Evolutionary conservation across 345 rosid genomes (phyloP).

Genomic region (Cardamine occulta): DNA sequence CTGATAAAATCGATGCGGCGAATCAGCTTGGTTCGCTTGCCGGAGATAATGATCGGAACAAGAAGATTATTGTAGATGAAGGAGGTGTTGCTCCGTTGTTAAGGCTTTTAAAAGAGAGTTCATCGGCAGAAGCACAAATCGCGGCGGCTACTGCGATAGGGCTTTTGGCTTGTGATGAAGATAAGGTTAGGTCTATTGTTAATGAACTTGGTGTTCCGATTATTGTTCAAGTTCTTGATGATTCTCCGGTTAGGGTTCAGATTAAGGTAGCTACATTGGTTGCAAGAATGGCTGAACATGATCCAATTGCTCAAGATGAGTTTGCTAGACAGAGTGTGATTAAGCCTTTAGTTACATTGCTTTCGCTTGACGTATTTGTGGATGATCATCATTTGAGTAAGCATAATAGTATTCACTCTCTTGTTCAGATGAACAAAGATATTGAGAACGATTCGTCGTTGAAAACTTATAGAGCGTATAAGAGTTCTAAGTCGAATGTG

Average conservation of each 20-base stretch:
- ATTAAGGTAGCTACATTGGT: conserved; percentile 62
- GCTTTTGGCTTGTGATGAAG: conserved; percentile 60
- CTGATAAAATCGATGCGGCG: conserved; percentile 79
- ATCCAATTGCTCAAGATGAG: conserved; percentile 70
- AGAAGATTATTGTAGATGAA: conserved; percentile 87
- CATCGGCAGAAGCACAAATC: conserved; percentile 70
- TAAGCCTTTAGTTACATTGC: conserved; percentile 73
- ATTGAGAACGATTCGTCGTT: conserved; percentile 39
- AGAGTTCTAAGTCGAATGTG: conserved; percentile 51
- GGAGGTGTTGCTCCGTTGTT: conserved; percentile 74
- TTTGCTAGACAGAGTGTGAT: conserved; percentile 86
- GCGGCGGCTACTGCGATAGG: conserved; percentile 58
- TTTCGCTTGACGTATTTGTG: conserved; percentile 65
- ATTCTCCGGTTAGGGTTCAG: conserved; percentile 75
- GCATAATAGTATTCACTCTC: conserved; percentile 71
- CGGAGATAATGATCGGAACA: conserved; percentile 75
- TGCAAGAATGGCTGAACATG: conserved; percentile 78
- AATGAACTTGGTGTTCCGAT: conserved; percentile 61
- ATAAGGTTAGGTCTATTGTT: conserved; percentile 63
- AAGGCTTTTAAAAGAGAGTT: conserved; percentile 65
- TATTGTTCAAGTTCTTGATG: conserved; percentile 68
- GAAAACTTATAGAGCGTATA: conserved; percentile 47
- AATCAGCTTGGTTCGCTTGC: conserved; percentile 70
- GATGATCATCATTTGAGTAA: conserved; percentile 62
- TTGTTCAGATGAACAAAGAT: conserved; percentile 76